phyloP scores from a whole-genome alignment of 2,329 filamentous ascomycete genomes.

The Aspergillus tanneri region DNA sequence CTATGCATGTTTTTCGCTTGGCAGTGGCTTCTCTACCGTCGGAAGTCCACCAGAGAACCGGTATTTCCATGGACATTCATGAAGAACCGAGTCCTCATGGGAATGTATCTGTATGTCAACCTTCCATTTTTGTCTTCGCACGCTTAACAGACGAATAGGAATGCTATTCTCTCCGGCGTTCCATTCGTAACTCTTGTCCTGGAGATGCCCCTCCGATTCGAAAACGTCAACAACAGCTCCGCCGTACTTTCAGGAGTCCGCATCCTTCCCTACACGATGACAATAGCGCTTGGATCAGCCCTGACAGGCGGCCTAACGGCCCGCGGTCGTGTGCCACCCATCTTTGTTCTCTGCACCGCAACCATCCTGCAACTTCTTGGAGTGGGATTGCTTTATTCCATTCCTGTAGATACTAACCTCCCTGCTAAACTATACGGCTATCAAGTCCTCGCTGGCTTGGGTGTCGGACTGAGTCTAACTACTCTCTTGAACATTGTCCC shows the following conservation, averaged over 20 bases:
- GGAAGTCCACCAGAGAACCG: neutral
- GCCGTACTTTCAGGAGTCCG: constrained; percentile 5
- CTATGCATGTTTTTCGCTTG: neutral
- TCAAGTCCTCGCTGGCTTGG: constrained; percentile 4
- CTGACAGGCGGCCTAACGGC: no score
- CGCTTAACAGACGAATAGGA: neutral
- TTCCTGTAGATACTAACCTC: constrained; percentile 1
- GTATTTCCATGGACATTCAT: constrained; percentile 7
- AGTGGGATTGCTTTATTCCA: no score
- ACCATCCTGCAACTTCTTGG: no score
- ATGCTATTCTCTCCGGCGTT: neutral
- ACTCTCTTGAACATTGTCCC: neutral
- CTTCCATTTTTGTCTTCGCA: neutral
- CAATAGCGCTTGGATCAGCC: constrained; percentile 1
- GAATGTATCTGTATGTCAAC: constrained; percentile 12
- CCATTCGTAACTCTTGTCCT: constrained; percentile 10
- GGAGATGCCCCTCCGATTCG: constrained; percentile 9
- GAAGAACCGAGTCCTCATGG: constrained; percentile 13
- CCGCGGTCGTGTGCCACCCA: no score
- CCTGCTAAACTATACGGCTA: constrained; percentile 6
- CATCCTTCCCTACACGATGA: constrained; percentile 7
- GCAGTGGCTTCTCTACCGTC: neutral
- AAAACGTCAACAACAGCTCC: constrained; percentile 9
- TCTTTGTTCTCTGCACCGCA: no score
- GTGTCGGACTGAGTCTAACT: neutral